Evolutionary conservation across 2,329 filamentous ascomycete species (phyloP).

Genomic region (Elsinoe perseae): DNA sequence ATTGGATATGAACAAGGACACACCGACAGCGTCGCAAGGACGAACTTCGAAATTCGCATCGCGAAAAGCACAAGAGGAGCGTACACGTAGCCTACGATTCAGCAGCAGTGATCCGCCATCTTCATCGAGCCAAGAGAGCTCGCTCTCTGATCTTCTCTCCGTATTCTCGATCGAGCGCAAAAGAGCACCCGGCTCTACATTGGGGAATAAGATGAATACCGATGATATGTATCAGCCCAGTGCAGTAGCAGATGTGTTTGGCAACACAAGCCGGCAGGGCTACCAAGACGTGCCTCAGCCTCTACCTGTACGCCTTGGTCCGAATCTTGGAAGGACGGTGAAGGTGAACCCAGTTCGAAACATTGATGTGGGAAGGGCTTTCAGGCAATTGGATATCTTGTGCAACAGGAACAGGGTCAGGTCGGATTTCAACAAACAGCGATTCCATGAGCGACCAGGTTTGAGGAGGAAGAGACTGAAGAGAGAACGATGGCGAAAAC

Average conservation of each 20-base stretch:
- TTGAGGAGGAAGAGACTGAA: slow-evolving; percentile 72
- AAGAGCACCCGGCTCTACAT: background rate
- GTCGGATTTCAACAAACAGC: slow-evolving; percentile 50
- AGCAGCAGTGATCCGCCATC: background rate
- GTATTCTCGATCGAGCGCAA: background rate
- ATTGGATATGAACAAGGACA: slow-evolving; percentile 26
- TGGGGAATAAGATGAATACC: background rate
- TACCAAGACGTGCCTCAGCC: slow-evolving; percentile 9
- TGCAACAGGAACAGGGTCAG: slow-evolving; percentile 51
- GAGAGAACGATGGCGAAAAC: slow-evolving; percentile 73
- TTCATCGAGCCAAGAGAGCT: background rate
- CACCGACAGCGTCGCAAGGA: slow-evolving; percentile 21
- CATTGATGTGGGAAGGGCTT: slow-evolving; percentile 43
- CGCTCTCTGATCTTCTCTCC: background rate
- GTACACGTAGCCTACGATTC: background rate
- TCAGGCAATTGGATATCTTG: slow-evolving; percentile 38
- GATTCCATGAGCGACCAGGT: slow-evolving; percentile 67
- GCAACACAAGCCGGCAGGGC: background rate
- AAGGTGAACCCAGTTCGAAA: slow-evolving; percentile 29
- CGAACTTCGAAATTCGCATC: slow-evolving; percentile 27
- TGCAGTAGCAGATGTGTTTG: background rate
- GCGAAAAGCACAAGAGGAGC: slow-evolving; percentile 20
- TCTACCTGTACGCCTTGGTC: slow-evolving; percentile 29
- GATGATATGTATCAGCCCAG: background rate
- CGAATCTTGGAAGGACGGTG: slow-evolving; percentile 36